phyloP scores from a whole-genome alignment of 2,329 filamentous ascomycete genomes.

The Hortaea sp. region DNA sequence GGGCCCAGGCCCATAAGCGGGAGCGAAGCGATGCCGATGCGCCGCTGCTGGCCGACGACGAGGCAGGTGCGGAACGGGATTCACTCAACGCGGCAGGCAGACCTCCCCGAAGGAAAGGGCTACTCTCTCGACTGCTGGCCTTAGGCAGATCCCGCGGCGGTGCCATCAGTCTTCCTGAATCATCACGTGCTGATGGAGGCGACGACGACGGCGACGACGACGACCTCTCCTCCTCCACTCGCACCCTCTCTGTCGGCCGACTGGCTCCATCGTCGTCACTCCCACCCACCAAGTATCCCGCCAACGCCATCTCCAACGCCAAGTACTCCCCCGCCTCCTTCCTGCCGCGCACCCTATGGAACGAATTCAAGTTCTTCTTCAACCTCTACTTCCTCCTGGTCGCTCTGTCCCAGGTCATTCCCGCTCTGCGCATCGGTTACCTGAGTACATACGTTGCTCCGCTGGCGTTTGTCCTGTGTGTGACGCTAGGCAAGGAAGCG shows the following conservation, averaged over 20 bases:
- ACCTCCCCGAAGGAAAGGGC: constrained; percentile 10
- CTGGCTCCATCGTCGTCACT: constrained; percentile 29
- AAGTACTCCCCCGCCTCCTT: constrained; percentile 97
- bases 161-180: constrained; percentile 16
- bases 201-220: constrained; percentile 34
- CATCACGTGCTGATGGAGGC: constrained; percentile 1
- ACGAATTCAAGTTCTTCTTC: constrained; percentile 99
- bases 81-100: background rate
- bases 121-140: constrained; percentile 20
- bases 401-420: constrained; percentile 85
- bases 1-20: constrained; percentile 29
- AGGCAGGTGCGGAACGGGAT: background rate
- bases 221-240: constrained; percentile 55
- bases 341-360: constrained; percentile 86
- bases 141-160: constrained; percentile 5
- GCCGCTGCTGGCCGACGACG: constrained; percentile 39
- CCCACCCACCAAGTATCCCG: constrained; percentile 69
- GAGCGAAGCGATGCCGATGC: constrained; percentile 46
- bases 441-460: constrained; percentile 90
- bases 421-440: constrained; percentile 82
- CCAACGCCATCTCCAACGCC: constrained; percentile 88
- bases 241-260: constrained; percentile 62
- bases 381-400: constrained; percentile 98
- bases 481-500: constrained; percentile 93
- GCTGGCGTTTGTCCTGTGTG: constrained; percentile 78